phyloP scores from a whole-genome alignment of 352 stramenopile genomes.

The Salisapilia sapeloensis region DNA sequence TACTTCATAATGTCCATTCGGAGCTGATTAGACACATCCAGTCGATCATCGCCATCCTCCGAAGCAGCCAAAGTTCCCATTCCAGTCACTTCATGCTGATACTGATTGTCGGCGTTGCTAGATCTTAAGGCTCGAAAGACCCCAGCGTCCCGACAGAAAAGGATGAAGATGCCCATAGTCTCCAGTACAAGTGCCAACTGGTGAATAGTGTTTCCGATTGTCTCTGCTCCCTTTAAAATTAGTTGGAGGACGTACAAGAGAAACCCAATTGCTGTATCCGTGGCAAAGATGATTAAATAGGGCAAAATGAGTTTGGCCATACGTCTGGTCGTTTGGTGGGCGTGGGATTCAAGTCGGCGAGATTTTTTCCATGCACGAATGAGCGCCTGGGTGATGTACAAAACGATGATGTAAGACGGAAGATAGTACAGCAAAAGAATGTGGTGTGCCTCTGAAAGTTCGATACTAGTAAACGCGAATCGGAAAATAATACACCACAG shows the following conservation, averaged over 20 bases:
- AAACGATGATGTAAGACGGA: constrained; percentile 38
- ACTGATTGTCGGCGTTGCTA: too few species aligned
- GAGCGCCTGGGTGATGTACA: constrained; percentile 45
- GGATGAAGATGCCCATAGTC: constrained; percentile 41
- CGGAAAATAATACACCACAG: constrained; percentile 57
- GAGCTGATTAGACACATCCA: constrained; percentile 66
- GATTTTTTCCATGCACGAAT: constrained; percentile 51
- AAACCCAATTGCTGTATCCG: constrained; percentile 26
- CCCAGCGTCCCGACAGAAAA: constrained; percentile 58
- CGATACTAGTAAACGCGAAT: constrained; percentile 21
- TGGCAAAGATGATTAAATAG: constrained; percentile 48
- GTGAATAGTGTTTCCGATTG: constrained; percentile 39
- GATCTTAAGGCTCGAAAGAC: constrained; percentile 30
- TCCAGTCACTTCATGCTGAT: constrained; percentile 8
- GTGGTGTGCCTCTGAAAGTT: constrained; percentile 11
- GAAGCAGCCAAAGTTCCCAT: constrained; percentile 2
- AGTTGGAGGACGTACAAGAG: constrained; percentile 34
- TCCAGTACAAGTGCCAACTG: constrained; percentile 61
- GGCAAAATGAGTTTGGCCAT: constrained; percentile 79
- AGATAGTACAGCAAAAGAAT: constrained; percentile 55
- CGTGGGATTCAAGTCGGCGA: constrained; percentile 50
- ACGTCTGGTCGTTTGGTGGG: constrained; percentile 49
- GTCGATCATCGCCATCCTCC: constrained; percentile 8
- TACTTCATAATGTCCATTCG: constrained; percentile 79
- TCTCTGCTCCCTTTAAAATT: constrained; percentile 8